Conservation (phyloP, 179 eudicot species). For the Silene coronaria region DNA sequence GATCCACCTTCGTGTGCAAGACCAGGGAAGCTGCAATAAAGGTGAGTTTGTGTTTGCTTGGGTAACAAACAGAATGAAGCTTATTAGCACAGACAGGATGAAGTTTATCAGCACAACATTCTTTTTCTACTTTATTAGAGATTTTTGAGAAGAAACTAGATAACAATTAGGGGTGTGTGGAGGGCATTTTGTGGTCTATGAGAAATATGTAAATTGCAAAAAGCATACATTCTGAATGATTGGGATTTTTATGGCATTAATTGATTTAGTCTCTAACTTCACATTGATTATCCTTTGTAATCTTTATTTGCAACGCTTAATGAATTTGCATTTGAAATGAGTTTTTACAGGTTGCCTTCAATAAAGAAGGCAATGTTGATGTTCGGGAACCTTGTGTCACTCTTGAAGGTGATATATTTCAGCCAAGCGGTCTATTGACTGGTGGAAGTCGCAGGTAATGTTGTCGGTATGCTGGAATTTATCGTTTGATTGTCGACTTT, state of each 20-base stretch:
- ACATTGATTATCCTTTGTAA: neutral
- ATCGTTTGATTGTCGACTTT: neutral
- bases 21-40: conserved; percentile 74
- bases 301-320: neutral
- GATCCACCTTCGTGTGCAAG: conserved; percentile 94
- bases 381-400: conserved; percentile 71
- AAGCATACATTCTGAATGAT: neutral
- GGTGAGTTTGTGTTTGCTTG: conserved; percentile 37
- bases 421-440: conserved; percentile 94
- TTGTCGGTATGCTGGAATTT: neutral
- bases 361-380: conserved; percentile 51
- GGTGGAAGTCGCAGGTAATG: conserved; percentile 94
- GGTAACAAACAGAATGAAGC: neutral
- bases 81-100: conserved; percentile 1
- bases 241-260: neutral
- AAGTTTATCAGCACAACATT: conserved; percentile 4
- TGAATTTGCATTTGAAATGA: conserved; percentile 14
- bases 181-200: neutral
- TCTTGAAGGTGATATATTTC: conserved; percentile 90
- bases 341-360: conserved; percentile 65
- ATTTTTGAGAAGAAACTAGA: neutral
- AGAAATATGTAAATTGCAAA: neutral
- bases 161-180: neutral
- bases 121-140: neutral
- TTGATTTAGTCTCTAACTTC: neutral